Base-by-base conservation (phyloP, 371 early-diverging fungal genomes). In the Haplosporangium sp. region DNA sequence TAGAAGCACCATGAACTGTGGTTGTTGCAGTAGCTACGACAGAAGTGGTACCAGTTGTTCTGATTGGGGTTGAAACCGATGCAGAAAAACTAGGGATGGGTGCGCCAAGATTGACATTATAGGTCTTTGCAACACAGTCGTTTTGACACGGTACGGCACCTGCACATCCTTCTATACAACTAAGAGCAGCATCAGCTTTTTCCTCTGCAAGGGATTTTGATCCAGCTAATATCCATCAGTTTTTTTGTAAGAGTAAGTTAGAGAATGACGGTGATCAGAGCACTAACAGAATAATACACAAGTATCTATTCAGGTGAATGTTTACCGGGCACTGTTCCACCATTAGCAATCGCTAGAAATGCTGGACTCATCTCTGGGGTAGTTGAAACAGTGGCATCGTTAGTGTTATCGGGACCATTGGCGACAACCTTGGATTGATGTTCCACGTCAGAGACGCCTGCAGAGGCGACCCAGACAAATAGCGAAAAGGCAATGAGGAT, bases 401-500 rank as follows among this genome's bases (percentile, higher is more conserved):
- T 42, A 37, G 17, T 50, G 3, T 27, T 27, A 27, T 27, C 27
- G 27, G 27, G 4, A 40, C 15, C 50, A 47, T 13, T 42, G 19
- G 17, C 52, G 3, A 47, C 55, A 4, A 40, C 67, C 40, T 72
- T 66, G 17, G 63, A 52, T 42, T 35, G 59, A 11, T 68, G 60
- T 50, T 39, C 64, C 19, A 45, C 63, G 17, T 44, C 63, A n/a
- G 73, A 42, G 35, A 65, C 60, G 0, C 34, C 67, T 0, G 78
- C 78, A 20, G 59, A 19, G 11, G 61, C 71, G 10, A 57, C 64
- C 62, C 78, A 73, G 60, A 57, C 52, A 37, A 57, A 27, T 67
- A 78, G 56, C 13, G 79, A 66, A 9, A 78, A 34, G 27, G 68
- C 35, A 19, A 67, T 55, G 57, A 78, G 61, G 27, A 63, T 48